Percentiles rank a stretch among this genome's conserved stretches.
These are phyloP conservation scores for Lunasporangiospora selenospora DNA, from an alignment of 192 early-diverging fungal genomes.

Conservation along the genomic window DNA sequence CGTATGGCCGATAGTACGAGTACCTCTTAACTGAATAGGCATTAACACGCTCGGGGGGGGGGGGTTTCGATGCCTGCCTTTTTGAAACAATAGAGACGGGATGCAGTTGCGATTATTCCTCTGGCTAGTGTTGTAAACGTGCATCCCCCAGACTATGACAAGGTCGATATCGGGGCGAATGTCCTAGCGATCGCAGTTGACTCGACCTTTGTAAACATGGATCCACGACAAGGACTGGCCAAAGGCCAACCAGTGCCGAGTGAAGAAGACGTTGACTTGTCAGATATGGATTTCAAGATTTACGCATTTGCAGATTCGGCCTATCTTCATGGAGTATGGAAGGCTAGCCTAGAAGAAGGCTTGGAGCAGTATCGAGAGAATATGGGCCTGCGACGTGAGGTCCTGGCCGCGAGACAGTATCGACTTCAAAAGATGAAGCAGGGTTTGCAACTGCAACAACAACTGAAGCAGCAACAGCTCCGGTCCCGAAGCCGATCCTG, in stretches of 20 bases:
- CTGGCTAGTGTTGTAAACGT: constrained; percentile 14
- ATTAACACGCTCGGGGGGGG: no score
- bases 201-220: constrained; percentile 13
- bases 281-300: constrained; percentile 25
- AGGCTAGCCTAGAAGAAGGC: constrained; percentile 11
- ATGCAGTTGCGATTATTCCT: constrained; percentile 21
- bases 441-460: not conserved
- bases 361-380: constrained; percentile 27
- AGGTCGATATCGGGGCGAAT: constrained; percentile 28
- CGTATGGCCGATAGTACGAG: no score
- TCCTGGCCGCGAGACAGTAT: constrained; percentile 4
- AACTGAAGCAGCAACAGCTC: not conserved
- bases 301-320: constrained; percentile 40
- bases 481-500: not conserved
- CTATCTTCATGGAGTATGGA: constrained; percentile 22
- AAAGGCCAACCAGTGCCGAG: no score
- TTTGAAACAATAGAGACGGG: constrained; percentile 22
- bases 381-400: constrained; percentile 12
- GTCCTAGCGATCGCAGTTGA: constrained; percentile 11
- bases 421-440: not conserved
- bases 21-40: no score
- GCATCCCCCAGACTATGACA: constrained; percentile 39
- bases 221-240: no score
- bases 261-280: constrained; percentile 21
- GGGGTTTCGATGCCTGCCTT: no score